phyloP scores from a whole-genome alignment of 2,329 filamentous ascomycete species.

The Colletotrichum lupini region DNA sequence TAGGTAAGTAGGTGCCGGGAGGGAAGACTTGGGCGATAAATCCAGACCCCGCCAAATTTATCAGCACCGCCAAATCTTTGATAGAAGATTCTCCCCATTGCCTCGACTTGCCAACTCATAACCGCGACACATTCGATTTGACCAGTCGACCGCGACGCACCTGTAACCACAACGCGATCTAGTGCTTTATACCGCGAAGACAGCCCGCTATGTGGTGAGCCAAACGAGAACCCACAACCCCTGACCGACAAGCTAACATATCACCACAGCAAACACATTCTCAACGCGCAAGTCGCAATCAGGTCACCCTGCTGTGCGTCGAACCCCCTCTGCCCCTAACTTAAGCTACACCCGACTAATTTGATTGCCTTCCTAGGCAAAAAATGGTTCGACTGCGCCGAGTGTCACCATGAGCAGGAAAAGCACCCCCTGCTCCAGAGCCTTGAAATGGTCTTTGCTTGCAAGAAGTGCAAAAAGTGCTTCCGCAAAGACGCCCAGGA shows the following conservation, averaged over 20 bases:
- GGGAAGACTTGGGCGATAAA: constrained; percentile 9
- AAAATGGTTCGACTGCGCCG: constrained; percentile 99
- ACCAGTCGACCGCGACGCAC: not conserved
- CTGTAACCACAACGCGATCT: not conserved
- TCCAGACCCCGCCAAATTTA: constrained; percentile 36
- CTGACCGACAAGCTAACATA: constrained; percentile 18
- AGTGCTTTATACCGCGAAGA: not conserved
- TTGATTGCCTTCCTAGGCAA: constrained; percentile 64
- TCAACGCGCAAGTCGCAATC: constrained; percentile 97
- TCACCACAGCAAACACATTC: constrained; percentile 85
- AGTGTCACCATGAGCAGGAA: constrained; percentile 89
- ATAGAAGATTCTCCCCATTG: constrained; percentile 20
- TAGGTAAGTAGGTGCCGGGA: constrained; percentile 9
- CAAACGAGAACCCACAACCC: not conserved
- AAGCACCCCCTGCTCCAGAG: constrained; percentile 79
- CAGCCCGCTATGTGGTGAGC: constrained; percentile 50
- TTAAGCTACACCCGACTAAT: constrained; percentile 24
- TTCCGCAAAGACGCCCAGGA: constrained; percentile 94
- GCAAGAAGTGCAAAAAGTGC: constrained; percentile 99
- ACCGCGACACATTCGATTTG: not conserved
- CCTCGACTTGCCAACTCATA: not conserved
- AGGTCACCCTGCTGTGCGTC: constrained; percentile 91
- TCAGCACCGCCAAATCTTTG: constrained; percentile 31
- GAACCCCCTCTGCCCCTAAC: not conserved
- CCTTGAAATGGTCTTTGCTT: constrained; percentile 92